Evolutionary conservation across 2,329 filamentous ascomycete species (phyloP), one percentile per base, ranked within the genome.

Genomic region (Fusarium sp.): DNA sequence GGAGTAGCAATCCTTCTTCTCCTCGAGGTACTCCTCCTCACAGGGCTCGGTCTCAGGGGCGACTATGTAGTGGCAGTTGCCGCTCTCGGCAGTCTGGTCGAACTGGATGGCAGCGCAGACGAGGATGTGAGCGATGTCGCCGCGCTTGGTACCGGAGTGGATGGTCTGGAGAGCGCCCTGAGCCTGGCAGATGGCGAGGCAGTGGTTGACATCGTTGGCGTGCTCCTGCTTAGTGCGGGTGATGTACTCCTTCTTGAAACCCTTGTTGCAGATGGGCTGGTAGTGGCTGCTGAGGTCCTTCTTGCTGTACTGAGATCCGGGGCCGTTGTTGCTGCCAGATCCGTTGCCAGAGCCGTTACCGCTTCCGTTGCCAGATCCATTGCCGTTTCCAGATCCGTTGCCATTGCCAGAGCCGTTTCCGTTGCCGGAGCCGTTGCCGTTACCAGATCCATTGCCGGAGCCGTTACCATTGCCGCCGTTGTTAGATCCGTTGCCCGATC

Each of bases 331-430:
- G 85, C 81, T 2, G 86, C 88, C 3, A 81, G 78, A 74, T 0
- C 86, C 86, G 7, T 52, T 52, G 18, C 48, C 48, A 13, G 24
- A 29, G 18, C 86, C 85, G 5, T 85, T 80, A 1, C 86, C 87
- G 2, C 50, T 58, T 13, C 41, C 41, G 20, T 45, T 45, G 6
- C 41, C 41, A 22, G 41, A 45, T 16, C 41, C 41, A 13, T 45
- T 45, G 7, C 43, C 43, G 4, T 48, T 48, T 8, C 43, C 43
- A 9, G 43, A 48, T 5, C 43, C 39, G 39, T 22, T 43, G 10
- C 37, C 41, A 22, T 45, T 43, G 6, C 41, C 39, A 8, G n/a
- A 22, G 6, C n/a, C 41, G 41, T 43, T 43, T 11, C 43, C 43
- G 3, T 45, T 45, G 7, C 43, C 43, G 4, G 13, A 14, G 5